phyloP scores from a whole-genome alignment of 1,284 basidiomycete species.

The Malassezia equina region DNA sequence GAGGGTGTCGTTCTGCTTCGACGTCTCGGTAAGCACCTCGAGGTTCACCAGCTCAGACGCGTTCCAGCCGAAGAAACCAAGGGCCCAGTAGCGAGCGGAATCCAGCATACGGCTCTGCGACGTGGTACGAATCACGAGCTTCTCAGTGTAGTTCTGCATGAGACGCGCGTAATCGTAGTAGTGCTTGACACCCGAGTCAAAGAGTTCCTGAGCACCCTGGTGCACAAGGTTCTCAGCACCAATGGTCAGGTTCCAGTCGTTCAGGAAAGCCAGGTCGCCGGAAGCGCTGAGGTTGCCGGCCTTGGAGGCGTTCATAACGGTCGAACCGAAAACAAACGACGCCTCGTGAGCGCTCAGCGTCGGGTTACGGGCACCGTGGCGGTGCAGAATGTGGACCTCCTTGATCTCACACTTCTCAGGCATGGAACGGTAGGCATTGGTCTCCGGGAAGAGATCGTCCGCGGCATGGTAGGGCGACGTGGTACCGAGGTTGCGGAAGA shows the following conservation, averaged over 20 bases:
- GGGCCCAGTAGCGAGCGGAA: constrained; percentile 61
- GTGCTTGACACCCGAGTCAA: constrained; percentile 37
- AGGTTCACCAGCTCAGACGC: constrained; percentile 31
- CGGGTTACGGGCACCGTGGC: constrained; percentile 42
- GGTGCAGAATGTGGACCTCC: constrained; percentile 41
- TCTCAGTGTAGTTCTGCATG: constrained; percentile 24
- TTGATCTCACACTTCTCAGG: constrained; percentile 22
- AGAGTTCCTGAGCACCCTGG: constrained; percentile 66
- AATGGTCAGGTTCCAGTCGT: constrained; percentile 55
- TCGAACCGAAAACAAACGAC: not conserved
- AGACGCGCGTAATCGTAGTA: constrained; percentile 45
- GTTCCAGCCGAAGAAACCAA: constrained; percentile 32
- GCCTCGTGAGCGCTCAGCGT: constrained; percentile 5
- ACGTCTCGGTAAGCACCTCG: constrained; percentile 36
- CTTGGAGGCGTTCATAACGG: not conserved
- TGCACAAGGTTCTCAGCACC: constrained; percentile 65
- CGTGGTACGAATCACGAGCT: constrained; percentile 39
- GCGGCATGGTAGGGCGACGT: constrained; percentile 10
- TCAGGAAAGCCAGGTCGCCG: constrained; percentile 63
- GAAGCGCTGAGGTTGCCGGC: constrained; percentile 43
- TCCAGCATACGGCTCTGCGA: constrained; percentile 67
- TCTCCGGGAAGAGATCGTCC: constrained; percentile 15
- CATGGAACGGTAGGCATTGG: constrained; percentile 3
- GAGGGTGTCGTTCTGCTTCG: constrained; percentile 60
- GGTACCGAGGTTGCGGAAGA: constrained; percentile 31